Evolutionary conservation across 352 stramenopile genomes (phyloP).

Genomic region (Pythium aquatile): DNA sequence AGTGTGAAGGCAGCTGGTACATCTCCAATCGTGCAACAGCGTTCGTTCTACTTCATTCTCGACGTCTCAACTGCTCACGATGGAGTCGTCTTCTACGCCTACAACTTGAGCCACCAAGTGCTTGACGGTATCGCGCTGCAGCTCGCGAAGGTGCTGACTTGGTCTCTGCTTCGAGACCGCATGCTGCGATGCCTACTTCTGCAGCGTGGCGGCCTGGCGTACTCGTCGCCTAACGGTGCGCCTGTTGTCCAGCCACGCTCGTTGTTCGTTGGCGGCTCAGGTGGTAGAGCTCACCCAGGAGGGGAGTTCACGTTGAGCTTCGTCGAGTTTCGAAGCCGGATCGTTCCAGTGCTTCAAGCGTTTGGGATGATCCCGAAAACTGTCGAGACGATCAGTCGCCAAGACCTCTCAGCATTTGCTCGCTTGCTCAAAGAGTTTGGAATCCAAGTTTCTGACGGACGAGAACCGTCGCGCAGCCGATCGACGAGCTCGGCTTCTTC

Average conservation of each 20-base stretch:
- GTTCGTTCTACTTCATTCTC: constrained; percentile 76
- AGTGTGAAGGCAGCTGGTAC: background rate
- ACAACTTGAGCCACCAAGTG: constrained; percentile 73
- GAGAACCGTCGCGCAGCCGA: constrained; percentile 13
- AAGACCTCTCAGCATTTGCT: constrained; percentile 14
- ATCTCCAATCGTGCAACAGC: constrained; percentile 25
- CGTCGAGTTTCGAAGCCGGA: constrained; percentile 17
- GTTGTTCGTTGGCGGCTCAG: constrained; percentile 1
- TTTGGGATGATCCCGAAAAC: constrained; percentile 17
- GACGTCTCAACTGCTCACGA: constrained; percentile 52
- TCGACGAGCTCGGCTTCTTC: constrained; percentile 12
- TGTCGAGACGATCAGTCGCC: constrained; percentile 12
- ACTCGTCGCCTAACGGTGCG: constrained; percentile 42
- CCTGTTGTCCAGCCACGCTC: constrained; percentile 56
- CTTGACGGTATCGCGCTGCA: constrained; percentile 57
- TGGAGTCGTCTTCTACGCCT: constrained; percentile 62
- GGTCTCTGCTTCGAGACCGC: constrained; percentile 65
- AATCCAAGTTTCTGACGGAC: constrained; percentile 17
- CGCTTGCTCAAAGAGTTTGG: constrained; percentile 23
- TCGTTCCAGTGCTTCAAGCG: constrained; percentile 19
- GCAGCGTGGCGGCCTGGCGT: constrained; percentile 53
- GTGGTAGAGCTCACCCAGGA: background rate
- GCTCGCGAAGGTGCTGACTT: constrained; percentile 62
- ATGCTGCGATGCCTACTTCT: constrained; percentile 60
- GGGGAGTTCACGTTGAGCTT: constrained; percentile 17